These are phyloP conservation scores for Coelastrella sp. DNA, from an alignment of 139 green algal species.

Conservation along the genomic window DNA sequence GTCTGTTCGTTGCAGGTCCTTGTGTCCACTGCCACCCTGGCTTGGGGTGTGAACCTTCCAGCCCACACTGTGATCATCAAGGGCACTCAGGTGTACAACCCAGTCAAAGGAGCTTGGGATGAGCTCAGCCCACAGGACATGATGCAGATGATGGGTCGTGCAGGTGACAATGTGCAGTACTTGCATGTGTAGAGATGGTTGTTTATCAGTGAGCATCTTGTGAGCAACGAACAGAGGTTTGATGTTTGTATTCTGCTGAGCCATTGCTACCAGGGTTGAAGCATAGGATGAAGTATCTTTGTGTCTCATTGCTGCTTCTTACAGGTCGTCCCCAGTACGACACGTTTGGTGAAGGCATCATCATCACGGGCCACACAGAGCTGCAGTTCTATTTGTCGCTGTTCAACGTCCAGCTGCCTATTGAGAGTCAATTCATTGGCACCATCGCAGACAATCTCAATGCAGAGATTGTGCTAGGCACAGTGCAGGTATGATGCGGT, in stretches of 20 bases:
- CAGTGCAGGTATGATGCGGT: slow-evolving; percentile 66
- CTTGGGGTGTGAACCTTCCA: slow-evolving; percentile 99
- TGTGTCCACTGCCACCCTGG: slow-evolving; percentile 97
- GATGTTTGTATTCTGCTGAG: not conserved
- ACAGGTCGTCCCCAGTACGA: slow-evolving; percentile 96
- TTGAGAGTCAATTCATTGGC: slow-evolving; percentile 94
- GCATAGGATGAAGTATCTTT: too few relatives aligned
- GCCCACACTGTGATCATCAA: slow-evolving; percentile 99
- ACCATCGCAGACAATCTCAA: slow-evolving; percentile 95
- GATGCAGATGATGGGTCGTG: slow-evolving; percentile 99
- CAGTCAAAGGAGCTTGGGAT: slow-evolving; percentile 90
- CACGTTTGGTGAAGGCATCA: slow-evolving; percentile 96
- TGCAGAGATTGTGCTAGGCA: slow-evolving; percentile 96
- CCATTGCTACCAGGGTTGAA: not conserved
- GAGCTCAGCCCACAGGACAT: slow-evolving; percentile 96
- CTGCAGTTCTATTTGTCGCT: slow-evolving; percentile 99
- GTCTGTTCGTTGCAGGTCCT: slow-evolving; percentile 79
- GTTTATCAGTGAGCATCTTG: too few relatives aligned
- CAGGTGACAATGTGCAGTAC: slow-evolving; percentile 44
- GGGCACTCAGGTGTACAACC: slow-evolving; percentile 97
- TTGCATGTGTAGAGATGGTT: too few relatives aligned
- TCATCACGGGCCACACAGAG: slow-evolving; percentile 91
- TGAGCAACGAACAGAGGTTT: not conserved
- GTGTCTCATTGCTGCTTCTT: too few relatives aligned
- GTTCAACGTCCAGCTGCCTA: slow-evolving; percentile 98